phyloP scores from a whole-genome alignment of 768 basidiomycete species.

The Cyclocybe cylindracea region DNA sequence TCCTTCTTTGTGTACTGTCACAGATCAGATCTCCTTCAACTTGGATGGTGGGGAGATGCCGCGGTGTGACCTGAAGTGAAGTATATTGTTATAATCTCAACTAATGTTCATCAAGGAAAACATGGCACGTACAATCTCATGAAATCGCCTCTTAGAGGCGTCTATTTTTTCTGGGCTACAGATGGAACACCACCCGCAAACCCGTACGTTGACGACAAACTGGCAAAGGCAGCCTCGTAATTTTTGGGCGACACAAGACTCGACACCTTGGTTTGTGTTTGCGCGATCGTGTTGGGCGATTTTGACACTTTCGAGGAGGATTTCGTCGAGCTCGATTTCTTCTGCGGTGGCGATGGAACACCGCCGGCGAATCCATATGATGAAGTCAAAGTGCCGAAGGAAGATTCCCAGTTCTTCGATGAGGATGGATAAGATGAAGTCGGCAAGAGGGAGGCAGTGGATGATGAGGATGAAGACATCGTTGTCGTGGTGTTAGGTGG shows the following conservation, averaged over 20 bases:
- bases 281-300: background rate
- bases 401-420: slow-evolving; percentile 21
- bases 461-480: slow-evolving; percentile 10
- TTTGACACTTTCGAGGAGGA: background rate
- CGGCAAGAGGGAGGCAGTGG: slow-evolving; percentile 3
- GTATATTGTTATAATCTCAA: no score
- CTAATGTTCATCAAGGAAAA: no score
- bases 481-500: background rate
- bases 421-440: background rate
- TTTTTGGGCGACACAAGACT: background rate
- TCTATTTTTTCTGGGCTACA: no score
- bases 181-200: background rate
- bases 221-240: slow-evolving; percentile 1
- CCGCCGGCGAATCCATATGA: slow-evolving; percentile 19
- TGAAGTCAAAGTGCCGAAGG: slow-evolving; percentile 19
- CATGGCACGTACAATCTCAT: no score
- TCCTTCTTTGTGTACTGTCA: no score
- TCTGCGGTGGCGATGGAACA: slow-evolving; percentile 8
- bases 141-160: no score
- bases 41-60: no score
- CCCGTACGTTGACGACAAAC: slow-evolving; percentile 3
- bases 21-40: no score
- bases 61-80: no score
- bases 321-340: background rate
- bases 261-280: background rate